Conservation (phyloP, 1,284 basidiomycete genomes). For the Polyporus tsugae region DNA sequence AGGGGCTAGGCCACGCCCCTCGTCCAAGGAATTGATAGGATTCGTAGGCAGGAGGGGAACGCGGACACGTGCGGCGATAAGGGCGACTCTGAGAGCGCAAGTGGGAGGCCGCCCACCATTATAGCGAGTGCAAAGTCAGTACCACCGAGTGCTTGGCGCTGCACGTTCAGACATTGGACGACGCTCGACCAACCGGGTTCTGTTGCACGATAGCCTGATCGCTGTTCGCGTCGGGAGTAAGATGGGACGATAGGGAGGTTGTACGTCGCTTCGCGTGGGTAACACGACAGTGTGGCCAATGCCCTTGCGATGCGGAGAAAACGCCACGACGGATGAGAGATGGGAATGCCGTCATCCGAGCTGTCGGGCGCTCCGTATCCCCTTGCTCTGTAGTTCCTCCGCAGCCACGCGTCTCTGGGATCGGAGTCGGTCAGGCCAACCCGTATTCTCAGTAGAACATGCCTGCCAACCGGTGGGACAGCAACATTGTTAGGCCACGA, state of each 20-base stretch:
- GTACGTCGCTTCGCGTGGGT: not conserved
- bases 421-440: not conserved
- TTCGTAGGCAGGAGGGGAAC: not conserved
- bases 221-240: conserved; percentile 1
- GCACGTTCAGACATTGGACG: not conserved
- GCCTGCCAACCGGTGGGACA: not conserved
- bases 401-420: not conserved
- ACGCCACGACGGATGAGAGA: conserved; percentile 11
- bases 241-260: not conserved
- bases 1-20: not conserved
- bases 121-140: not conserved
- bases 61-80: conserved; percentile 16
- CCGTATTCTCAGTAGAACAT: not conserved
- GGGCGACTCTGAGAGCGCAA: not conserved
- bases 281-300: conserved; percentile 4
- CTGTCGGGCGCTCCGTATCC: conserved; percentile 14
- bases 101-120: conserved; percentile 16
- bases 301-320: conserved; percentile 2
- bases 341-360: conserved; percentile 14
- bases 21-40: not conserved
- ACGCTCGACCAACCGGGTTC: too few relatives aligned
- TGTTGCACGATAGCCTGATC: conserved; percentile 6
- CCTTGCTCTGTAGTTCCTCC: not conserved
- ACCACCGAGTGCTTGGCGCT: not conserved
- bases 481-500: not conserved